Evolutionary conservation across 257 asterid genomes (phyloP), one percentile per base, ranked within the genome.

Genomic region (Solanum chilense): DNA sequence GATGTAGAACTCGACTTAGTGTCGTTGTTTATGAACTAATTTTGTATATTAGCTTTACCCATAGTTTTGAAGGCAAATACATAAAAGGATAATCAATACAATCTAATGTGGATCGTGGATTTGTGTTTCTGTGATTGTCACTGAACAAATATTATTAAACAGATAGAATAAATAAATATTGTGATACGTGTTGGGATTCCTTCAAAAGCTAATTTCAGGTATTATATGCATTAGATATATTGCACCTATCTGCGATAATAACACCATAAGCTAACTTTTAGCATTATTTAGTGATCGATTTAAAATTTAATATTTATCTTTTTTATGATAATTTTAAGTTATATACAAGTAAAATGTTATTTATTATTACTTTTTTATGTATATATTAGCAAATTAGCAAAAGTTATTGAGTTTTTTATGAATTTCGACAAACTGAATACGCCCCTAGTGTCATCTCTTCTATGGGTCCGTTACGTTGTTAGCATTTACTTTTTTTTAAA

Each of bases 51-150:
- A 56, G 66, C 12, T 56, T 58, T 58, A 58, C 66, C 66, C 5
- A 5, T 20, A 20, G 12, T 58, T 58, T 58, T 20, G 25, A 58
- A 58, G 62, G 25, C 12, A 20, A n/a, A 20, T 20, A 20, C 9
- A 58, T 0, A 20, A 18, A 58, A 8, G 2, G 12, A 58, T 20
- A 20, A 58, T 20, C 25, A 58, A 16, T 58, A 20, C 25, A 20
- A 58, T 20, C 25, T 52, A 52, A 18, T 52, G 62, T 52, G n/a
- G 4, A 18, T 52, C 18, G 62, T 52, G n/a, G 4, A 18, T 52
- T 52, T 7, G 10, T 18, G 4, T 52, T 18, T 18, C 2, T 0
- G 23, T 49, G 21, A 0, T 49, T 15, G 0, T 3, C 0, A 15
- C 0, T 2, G 9, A 52, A 52, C 4, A 52, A 52, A 0, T 52